Evolutionary conservation across 192 early-diverging fungal species (phyloP).

Genomic region (Entomortierella lignicola): DNA sequence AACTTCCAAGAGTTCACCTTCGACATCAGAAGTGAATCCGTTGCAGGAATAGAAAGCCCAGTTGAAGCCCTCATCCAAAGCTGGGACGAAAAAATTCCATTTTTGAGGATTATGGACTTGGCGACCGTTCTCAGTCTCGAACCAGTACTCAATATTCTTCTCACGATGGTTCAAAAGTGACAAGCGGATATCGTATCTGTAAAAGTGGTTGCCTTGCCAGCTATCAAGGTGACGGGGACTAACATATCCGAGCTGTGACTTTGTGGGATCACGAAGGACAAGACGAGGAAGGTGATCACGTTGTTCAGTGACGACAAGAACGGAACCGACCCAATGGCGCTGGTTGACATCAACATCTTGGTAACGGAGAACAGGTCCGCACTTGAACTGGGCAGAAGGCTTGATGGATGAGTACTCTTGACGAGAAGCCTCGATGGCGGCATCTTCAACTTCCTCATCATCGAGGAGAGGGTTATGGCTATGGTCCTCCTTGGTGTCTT

Average conservation of each 20-base stretch:
- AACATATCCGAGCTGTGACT: constrained; percentile 32
- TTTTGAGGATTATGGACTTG: constrained; percentile 34
- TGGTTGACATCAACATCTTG: constrained; percentile 63
- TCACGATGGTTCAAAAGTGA: constrained; percentile 42
- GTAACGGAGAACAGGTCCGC: constrained; percentile 65
- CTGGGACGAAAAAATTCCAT: constrained; percentile 59
- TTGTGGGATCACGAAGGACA: constrained; percentile 47
- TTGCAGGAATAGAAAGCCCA: constrained; percentile 83
- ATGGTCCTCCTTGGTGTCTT: constrained; percentile 3
- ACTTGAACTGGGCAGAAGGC: constrained; percentile 50
- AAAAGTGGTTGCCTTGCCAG: constrained; percentile 53
- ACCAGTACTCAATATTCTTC: constrained; percentile 55
- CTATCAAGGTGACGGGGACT: constrained; percentile 21
- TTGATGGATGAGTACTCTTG: constrained; percentile 51
- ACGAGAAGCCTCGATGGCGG: constrained; percentile 39
- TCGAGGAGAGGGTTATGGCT: constrained; percentile 34
- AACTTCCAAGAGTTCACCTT: constrained; percentile 54
- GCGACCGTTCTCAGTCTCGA: constrained; percentile 50
- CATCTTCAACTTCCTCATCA: constrained; percentile 47
- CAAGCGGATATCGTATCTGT: constrained; percentile 50
- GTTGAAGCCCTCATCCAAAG: constrained; percentile 65
- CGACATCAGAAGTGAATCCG: constrained; percentile 71
- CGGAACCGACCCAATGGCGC: constrained; percentile 66
- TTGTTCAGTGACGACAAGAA: constrained; percentile 57
- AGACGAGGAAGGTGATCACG: constrained; percentile 22